Base-by-base conservation (phyloP, 257 asterid genomes). In the Leptodermis oblonga region DNA sequence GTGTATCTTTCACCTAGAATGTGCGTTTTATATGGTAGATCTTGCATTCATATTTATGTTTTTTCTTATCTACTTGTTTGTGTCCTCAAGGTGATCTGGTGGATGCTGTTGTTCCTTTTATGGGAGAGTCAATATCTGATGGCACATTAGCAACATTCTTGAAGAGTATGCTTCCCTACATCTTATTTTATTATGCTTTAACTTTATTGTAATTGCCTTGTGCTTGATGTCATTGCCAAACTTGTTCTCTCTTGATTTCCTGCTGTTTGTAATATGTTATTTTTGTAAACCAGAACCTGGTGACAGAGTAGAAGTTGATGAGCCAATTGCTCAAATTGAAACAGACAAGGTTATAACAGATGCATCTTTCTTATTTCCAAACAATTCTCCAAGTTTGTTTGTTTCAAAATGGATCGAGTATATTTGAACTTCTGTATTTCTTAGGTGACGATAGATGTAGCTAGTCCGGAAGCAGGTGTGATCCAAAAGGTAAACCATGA, bases 391-490 rank as follows among this genome's bases (percentile, higher is more conserved):
- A n/a, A n/a, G n/a, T 79, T 72, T 72, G 55, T 15, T 76, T 76
- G 37, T 73, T 73, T 68, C 77, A 36, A 36, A 62, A 34, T n/a
- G 56, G 77, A 58, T 46, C 52, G 25, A 58, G 54, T 51, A 10
- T 41, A 0, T 43, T 67, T 34, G 36, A 43, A 3, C n/a, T 78
- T 68, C 76, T 77, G 46, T 75, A 72, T 71, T 74, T 63, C 62
- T 62, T 83, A 94, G 97, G 99, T 94, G 70, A 91, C 99, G 25
- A 94, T 94, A 70, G 99, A 94, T 84, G 99, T 94, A 73, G 80
- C 86, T 74, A 91, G 99, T 81, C 99, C 99, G 74, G 97, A 89
- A 87, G 92, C 99, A 23, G 99, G 99, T 69, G 91, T 94, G 42
- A 87, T 94, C 80, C 88, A 89, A 76, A 74, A 94, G 99, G 99